phyloP scores from a whole-genome alignment of 495 filamentous ascomycete species.

The Cairneyella variabilis region DNA sequence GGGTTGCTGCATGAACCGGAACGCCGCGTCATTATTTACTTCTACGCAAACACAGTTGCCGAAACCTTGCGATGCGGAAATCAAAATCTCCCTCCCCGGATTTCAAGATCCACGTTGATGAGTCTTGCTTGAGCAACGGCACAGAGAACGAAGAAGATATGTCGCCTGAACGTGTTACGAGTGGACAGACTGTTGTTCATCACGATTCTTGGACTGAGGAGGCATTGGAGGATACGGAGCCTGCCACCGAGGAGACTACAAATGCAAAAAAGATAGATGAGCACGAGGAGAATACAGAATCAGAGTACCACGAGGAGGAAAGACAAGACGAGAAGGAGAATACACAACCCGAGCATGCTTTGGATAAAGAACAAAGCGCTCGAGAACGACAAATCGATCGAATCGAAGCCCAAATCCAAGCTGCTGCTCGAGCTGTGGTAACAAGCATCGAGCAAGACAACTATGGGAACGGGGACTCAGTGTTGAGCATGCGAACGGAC shows the following conservation, averaged over 20 bases:
- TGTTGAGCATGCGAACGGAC: conserved; percentile 31
- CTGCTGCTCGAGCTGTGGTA: conserved; percentile 38
- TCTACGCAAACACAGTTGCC: neutral
- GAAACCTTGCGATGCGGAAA: conserved; percentile 21
- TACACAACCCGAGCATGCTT: too few species aligned
- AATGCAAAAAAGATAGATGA: conserved; percentile 12
- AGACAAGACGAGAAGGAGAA: conserved; percentile 4
- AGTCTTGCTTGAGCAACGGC: conserved; percentile 31
- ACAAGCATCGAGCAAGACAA: conserved; percentile 33
- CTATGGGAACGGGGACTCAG: conserved; percentile 29
- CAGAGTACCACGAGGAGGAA: neutral
- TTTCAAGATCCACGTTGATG: conserved; percentile 41
- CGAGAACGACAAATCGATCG: conserved; percentile 21
- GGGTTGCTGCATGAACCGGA: conserved; percentile 24
- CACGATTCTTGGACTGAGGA: conserved; percentile 17
- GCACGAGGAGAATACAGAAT: conserved; percentile 6
- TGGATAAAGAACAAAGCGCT: conserved; percentile 7
- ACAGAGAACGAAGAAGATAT: conserved; percentile 15
- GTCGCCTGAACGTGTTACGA: conserved; percentile 13
- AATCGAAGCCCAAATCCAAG: conserved; percentile 38
- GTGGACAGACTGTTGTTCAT: conserved; percentile 16
- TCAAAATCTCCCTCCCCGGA: conserved; percentile 23
- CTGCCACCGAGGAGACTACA: conserved; percentile 1
- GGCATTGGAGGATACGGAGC: conserved; percentile 13
- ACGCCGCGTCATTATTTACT: conserved; percentile 8